phyloP scores from a whole-genome alignment of 2,329 filamentous ascomycete species.

The Aureobasidium lini region DNA sequence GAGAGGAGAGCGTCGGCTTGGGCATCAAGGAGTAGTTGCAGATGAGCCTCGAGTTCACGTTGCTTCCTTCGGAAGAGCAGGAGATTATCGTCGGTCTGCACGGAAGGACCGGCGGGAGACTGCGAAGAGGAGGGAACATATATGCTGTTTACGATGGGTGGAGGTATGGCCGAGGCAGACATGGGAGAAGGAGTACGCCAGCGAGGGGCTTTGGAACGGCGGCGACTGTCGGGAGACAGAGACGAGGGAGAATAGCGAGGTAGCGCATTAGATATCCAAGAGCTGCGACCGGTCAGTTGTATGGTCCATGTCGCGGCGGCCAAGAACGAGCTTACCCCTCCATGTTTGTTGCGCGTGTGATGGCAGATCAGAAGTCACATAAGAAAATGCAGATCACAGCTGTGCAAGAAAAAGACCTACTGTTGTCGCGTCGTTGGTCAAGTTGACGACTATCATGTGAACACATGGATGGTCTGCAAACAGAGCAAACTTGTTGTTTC shows the following conservation, averaged over 20 bases:
- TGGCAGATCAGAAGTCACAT: not conserved
- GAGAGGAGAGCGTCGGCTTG: constrained; percentile 51
- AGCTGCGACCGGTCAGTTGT: constrained; percentile 7
- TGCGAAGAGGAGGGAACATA: constrained; percentile 16
- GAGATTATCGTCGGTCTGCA: constrained; percentile 9
- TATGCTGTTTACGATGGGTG: constrained; percentile 28
- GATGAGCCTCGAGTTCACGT: constrained; percentile 47
- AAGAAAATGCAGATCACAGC: not conserved
- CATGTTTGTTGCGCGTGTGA: not conserved
- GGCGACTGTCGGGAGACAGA: constrained; percentile 4
- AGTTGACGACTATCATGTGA: constrained; percentile 4
- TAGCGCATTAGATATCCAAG: constrained; percentile 11
- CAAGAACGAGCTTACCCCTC: not conserved
- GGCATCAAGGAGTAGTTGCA: constrained; percentile 53
- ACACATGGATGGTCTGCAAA: constrained; percentile 10
- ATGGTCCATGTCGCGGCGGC: not conserved
- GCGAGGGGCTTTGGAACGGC: constrained; percentile 20
- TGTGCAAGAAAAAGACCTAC: not conserved
- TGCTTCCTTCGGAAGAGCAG: constrained; percentile 25
- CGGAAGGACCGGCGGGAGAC: not conserved
- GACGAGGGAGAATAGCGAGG: constrained; percentile 8
- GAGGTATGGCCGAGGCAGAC: constrained; percentile 28
- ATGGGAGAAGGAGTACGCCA: constrained; percentile 28
- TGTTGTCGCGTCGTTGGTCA: not conserved
- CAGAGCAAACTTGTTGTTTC: not conserved